Conservation (phyloP, 306 rosid species). For the Leucaena leucocephala region DNA sequence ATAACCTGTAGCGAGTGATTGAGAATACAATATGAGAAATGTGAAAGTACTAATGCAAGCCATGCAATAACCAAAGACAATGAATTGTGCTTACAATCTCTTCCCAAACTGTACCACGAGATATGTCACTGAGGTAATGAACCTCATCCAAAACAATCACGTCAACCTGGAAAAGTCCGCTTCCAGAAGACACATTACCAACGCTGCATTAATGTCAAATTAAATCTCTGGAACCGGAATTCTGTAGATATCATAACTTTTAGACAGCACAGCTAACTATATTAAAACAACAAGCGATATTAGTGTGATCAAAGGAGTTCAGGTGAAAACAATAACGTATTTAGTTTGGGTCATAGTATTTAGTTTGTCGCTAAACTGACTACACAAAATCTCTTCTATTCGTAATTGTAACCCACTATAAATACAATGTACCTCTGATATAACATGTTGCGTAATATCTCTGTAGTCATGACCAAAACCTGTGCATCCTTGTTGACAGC, state of each 20-base stretch:
- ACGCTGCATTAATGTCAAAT: conserved; percentile 63
- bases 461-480: conserved; percentile 94
- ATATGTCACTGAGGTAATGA: conserved; percentile 96
- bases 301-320: conserved; percentile 10
- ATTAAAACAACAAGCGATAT: conserved; percentile 3
- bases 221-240: conserved; percentile 16
- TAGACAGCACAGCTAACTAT: conserved; percentile 12
- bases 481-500: conserved; percentile 86
- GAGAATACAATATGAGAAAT: conserved; percentile 9
- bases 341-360: neutral
- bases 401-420: neutral
- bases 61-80: conserved; percentile 28
- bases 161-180: conserved; percentile 85
- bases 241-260: neutral
- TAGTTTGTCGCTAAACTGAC: neutral
- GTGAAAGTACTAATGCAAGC: conserved; percentile 28
- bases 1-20: conserved; percentile 67
- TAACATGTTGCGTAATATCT: conserved; percentile 96
- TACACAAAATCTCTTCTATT: conserved; percentile 3
- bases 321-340: conserved; percentile 24
- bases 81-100: conserved; percentile 75
- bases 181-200: conserved; percentile 76
- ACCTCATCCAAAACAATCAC: conserved; percentile 97
- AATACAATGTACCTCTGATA: conserved; percentile 74
- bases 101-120: conserved; percentile 99